Evolutionary conservation across 73 alveolate genomes (phyloP).

Genomic region (Strombidium stylifer): DNA sequence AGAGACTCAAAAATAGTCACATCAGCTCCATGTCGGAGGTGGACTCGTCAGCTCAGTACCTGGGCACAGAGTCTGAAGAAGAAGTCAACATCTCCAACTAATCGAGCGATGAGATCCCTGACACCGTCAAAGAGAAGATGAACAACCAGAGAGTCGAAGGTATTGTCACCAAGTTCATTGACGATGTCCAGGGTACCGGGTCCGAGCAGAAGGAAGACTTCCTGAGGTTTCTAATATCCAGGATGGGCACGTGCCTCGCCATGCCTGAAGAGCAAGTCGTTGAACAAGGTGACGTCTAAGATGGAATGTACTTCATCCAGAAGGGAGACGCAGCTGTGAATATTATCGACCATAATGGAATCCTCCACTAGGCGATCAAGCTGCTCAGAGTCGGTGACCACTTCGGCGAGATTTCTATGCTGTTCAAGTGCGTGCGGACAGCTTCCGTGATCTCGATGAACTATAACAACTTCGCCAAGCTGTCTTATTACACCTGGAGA

Average conservation of each 20-base stretch:
- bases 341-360: constrained; percentile 11
- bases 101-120: constrained; percentile 9
- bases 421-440: constrained; percentile 53
- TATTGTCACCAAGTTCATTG: too few relatives aligned
- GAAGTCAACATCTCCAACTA: too few relatives aligned
- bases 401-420: constrained; percentile 54
- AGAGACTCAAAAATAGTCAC: too few relatives aligned
- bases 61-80: too few relatives aligned
- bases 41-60: too few relatives aligned
- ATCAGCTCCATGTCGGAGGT: too few relatives aligned
- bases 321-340: constrained; percentile 46
- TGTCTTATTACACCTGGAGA: constrained; percentile 6
- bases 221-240: too few relatives aligned
- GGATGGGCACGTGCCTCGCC: constrained; percentile 3
- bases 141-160: background rate
- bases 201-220: too few relatives aligned
- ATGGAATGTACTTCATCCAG: constrained; percentile 48
- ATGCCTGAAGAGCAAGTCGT: constrained; percentile 41
- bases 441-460: constrained; percentile 42
- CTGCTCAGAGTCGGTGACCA: constrained; percentile 31
- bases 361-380: background rate
- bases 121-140: background rate
- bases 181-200: too few relatives aligned
- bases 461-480: constrained; percentile 45
- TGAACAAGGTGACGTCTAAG: background rate